Evolutionary conservation across 192 early-diverging fungal genomes (phyloP), one percentile per base, ranked within the genome.

Genomic region (Allomyces arbusculus): DNA sequence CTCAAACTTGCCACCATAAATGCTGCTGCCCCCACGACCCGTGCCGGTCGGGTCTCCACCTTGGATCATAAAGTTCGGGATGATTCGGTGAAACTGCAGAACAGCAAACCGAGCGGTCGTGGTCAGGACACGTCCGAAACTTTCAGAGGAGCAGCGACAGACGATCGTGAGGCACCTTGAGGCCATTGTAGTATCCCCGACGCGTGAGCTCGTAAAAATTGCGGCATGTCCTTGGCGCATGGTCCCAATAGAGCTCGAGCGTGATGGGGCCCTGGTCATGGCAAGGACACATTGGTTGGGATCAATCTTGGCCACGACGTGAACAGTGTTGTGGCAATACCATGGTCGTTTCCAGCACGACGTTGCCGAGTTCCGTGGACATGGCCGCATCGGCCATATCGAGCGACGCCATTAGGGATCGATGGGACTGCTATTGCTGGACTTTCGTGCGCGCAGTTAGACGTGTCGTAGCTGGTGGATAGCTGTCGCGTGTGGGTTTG

Each of bases 1-100:
- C 43, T 71, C 83, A 74, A 93, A 93, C 70, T 86, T 84, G 7
- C 84, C 82, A n/a, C 87, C 91, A 69, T 91, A 93, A 63, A 93
- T 92, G 63, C 82, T 84, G 22, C 72, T 64, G 22, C 95, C 94
- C 33, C 94, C 94, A 25, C 86, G 79, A 16, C 93, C 93, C 14
- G 91, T 97, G 24, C 87, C 92, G 3, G 94, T 96, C 23, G 94
- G 95, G 74, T 99, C 94, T 62, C 92, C 91, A 62, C 92, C 93
- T 81, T 99, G 95, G 43, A 99, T 84, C 90, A 99, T 93, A 74
- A 97, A 99, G 73, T 97, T 65, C 61, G 81, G 66, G 70, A 89
- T 88, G 67, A 90, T 74, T 45, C 88, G 73, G 68, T 91, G 89
- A 69, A 91, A 92, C 81, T 88, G 67, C 19, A 63, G 0, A 62